A percentile compares a stretch with the other conserved stretches of the same genome.
phyloP scores from a whole-genome alignment of 164 flowering plant genomes.

The Berberis vulgaris region DNA sequence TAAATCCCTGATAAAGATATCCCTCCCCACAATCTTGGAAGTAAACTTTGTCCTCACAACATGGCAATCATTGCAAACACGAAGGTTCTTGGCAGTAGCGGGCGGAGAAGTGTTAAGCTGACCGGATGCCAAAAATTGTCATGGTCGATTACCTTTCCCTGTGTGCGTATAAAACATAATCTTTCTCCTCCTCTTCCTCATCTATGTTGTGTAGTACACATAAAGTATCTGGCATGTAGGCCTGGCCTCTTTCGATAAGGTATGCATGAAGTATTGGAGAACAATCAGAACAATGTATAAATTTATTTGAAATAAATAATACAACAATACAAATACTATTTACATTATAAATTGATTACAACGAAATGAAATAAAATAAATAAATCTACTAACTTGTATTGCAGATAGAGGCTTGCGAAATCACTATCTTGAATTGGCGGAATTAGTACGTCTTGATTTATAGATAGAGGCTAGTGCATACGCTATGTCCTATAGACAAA shows the following conservation, averaged over 20 bases:
- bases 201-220: conserved; percentile 8
- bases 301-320: too few relatives aligned
- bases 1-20: conserved; percentile 4
- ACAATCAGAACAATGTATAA: too few relatives aligned
- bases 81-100: conserved; percentile 8
- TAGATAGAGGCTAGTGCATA: too few relatives aligned
- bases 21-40: conserved; percentile 7
- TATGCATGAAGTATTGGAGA: neutral
- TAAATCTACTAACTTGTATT: too few relatives aligned
- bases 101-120: conserved; percentile 8
- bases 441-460: too few relatives aligned
- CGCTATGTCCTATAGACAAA: too few relatives aligned
- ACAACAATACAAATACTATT: too few relatives aligned
- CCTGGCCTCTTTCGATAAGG: neutral
- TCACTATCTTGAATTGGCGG: too few relatives aligned
- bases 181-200: neutral
- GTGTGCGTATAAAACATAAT: conserved; percentile 5
- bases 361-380: too few relatives aligned
- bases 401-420: too few relatives aligned
- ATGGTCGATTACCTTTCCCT: conserved; percentile 5
- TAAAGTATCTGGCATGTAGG: conserved; percentile 8
- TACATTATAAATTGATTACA: too few relatives aligned
- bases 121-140: conserved; percentile 6
- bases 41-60: conserved; percentile 2
- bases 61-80: conserved; percentile 12